Percentiles rank a stretch among this genome's conserved stretches.
Conservation (phyloP, 2,329 filamentous ascomycete species). For the Botryotinia convoluta region DNA sequence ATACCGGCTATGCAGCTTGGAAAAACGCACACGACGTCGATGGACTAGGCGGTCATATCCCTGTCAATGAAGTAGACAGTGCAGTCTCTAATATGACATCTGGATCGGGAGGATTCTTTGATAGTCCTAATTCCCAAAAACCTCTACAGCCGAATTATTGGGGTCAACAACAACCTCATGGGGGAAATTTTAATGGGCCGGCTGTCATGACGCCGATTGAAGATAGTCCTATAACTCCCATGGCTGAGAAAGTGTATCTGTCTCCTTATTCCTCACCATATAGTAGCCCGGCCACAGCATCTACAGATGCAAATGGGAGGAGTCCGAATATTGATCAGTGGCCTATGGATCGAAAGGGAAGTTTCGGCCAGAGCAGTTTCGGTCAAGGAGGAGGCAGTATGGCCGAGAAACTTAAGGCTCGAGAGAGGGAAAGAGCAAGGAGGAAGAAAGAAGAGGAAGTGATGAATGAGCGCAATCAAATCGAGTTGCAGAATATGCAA, state of each 20-base stretch:
- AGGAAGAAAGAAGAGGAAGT: constrained; percentile 25
- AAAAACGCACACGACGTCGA: constrained; percentile 22
- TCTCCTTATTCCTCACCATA: constrained; percentile 60
- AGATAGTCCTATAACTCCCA: constrained; percentile 40
- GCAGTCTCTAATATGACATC: constrained; percentile 34
- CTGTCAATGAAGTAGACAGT: constrained; percentile 3
- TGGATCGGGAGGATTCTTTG: constrained; percentile 41
- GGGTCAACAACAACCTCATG: constrained; percentile 40
- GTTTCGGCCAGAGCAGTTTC: constrained; percentile 24
- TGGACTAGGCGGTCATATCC: constrained; percentile 17
- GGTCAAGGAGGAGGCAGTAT: constrained; percentile 16
- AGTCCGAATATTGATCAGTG: constrained; percentile 25
- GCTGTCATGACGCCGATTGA: constrained; percentile 12
- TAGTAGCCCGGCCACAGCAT: constrained; percentile 50
- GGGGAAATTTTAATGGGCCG: constrained; percentile 37
- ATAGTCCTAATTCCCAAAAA: constrained; percentile 54
- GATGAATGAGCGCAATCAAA: constrained; percentile 23
- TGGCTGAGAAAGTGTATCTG: constrained; percentile 46
- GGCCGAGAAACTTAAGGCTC: constrained; percentile 14
- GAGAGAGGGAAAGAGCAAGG: constrained; percentile 15
- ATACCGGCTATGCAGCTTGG: constrained; percentile 32
- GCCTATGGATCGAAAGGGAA: constrained; percentile 28
- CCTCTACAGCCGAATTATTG: constrained; percentile 48
- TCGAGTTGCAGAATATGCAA: constrained; percentile 31
- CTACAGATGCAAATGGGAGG: constrained; percentile 18